These are phyloP conservation scores for Malassezia globosa DNA, from an alignment of 1,284 basidiomycete genomes.

Conservation along the genomic window DNA sequence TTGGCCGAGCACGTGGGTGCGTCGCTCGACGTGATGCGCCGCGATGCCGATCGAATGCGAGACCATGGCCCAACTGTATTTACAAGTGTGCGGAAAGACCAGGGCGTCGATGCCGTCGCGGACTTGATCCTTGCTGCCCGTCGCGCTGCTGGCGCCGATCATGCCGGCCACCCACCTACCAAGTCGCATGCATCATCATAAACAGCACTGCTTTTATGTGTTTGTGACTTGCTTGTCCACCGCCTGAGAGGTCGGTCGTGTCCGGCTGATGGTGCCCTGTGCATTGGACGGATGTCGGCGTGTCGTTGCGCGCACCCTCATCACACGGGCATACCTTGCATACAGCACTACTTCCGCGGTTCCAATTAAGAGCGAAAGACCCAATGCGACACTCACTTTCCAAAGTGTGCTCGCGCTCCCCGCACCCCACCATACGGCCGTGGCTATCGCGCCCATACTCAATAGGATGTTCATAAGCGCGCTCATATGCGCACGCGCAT, in stretches of 20 bases:
- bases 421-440: conserved; percentile 21
- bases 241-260: neutral
- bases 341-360: conserved; percentile 18
- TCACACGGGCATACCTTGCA: conserved; percentile 12
- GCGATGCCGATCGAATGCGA: conserved; percentile 83
- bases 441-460: conserved; percentile 21
- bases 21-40: conserved; percentile 84
- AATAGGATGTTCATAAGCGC: conserved; percentile 17
- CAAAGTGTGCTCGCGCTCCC: conserved; percentile 10
- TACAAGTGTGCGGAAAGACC: conserved; percentile 67
- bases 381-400: conserved; percentile 11
- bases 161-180: conserved; percentile 21
- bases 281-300: neutral
- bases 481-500: conserved; percentile 16
- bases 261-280: neutral
- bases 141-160: conserved; percentile 54
- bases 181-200: neutral
- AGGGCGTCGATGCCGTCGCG: conserved; percentile 71
- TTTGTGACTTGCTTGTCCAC: neutral
- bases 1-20: conserved; percentile 85
- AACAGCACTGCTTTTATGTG: too few relatives aligned
- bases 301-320: neutral
- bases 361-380: conserved; percentile 8
- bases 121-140: conserved; percentile 76
- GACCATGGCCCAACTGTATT: conserved; percentile 90